phyloP scores from a whole-genome alignment of 2,329 filamentous ascomycete species.

The Dothiorella sarmentorum region DNA sequence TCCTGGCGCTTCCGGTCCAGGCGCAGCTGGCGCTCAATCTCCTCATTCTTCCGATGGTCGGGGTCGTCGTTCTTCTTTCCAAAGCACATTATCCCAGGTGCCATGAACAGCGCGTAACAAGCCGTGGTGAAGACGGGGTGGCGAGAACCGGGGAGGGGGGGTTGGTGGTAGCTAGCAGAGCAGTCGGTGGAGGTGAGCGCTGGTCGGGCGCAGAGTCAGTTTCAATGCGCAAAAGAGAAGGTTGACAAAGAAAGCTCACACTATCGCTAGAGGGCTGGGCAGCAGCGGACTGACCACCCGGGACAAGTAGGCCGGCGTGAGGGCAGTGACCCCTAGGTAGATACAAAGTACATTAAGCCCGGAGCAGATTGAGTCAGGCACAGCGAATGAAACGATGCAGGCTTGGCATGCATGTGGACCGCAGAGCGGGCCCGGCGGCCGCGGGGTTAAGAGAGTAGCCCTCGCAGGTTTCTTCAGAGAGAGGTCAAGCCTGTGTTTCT shows the following conservation, averaged over 20 bases:
- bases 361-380: not conserved
- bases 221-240: not conserved
- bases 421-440: not conserved
- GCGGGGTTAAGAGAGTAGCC: not conserved
- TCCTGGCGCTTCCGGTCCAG: slow-evolving; percentile 83
- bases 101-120: slow-evolving; percentile 19
- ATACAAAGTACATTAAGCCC: too few species aligned
- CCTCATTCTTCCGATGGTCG: slow-evolving; percentile 52
- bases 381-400: not conserved
- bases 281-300: not conserved
- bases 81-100: slow-evolving; percentile 47
- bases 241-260: not conserved
- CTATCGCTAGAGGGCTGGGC: not conserved
- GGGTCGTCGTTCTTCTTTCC: slow-evolving; percentile 49
- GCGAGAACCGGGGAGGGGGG: not conserved
- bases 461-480: too few species aligned
- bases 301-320: not conserved
- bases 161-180: not conserved
- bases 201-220: not conserved
- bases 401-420: not conserved
- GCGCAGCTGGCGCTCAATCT: slow-evolving; percentile 82
- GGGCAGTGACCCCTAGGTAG: not conserved
- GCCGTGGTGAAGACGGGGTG: not conserved
- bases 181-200: not conserved
- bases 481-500: too few species aligned